Percentiles rank a stretch among this genome's conserved stretches.
Conservation (phyloP, 805 yeast genomes). For the Nakazawaea holstii region DNA sequence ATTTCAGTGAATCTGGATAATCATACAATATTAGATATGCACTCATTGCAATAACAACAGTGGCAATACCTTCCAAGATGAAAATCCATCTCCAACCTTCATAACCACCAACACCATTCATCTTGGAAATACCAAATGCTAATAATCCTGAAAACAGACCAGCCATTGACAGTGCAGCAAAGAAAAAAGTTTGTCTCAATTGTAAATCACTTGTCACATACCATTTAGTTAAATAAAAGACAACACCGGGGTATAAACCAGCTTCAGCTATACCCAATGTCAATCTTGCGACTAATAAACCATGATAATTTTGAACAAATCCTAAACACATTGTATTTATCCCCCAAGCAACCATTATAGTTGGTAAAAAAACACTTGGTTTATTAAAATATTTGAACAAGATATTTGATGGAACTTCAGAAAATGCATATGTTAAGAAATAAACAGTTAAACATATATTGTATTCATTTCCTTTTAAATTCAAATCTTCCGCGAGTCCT, state of each 20-base stretch:
- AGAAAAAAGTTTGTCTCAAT: conserved; percentile 40
- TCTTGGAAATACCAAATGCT: conserved; percentile 35
- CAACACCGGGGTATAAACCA: conserved; percentile 45
- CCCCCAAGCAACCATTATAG: conserved; percentile 31
- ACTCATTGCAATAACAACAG: conserved; percentile 31
- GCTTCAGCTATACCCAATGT: conserved; percentile 49
- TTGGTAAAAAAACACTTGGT: conserved; percentile 20
- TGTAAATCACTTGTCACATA: conserved; percentile 46
- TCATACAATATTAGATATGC: conserved; percentile 32
- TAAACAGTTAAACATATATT: conserved; percentile 39
- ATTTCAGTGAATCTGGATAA: conserved; percentile 32
- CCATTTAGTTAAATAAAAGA: conserved; percentile 39
- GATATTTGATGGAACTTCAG: conserved; percentile 31
- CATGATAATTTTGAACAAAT: conserved; percentile 34
- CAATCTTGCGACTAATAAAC: conserved; percentile 40
- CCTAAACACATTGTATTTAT: conserved; percentile 36
- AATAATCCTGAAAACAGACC: conserved; percentile 56
- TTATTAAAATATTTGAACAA: conserved; percentile 31
- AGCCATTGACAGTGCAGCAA: conserved; percentile 47
- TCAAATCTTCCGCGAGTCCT: conserved; percentile 38
- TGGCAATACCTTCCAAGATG: conserved; percentile 43
- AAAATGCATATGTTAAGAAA: conserved; percentile 40
- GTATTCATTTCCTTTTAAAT: conserved; percentile 32
- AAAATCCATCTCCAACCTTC: conserved; percentile 41
- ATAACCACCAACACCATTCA: conserved; percentile 16